Percentiles rank a stretch among this genome's conserved stretches.
Evolutionary conservation across 352 stramenopile genomes (phyloP).

Genomic region (Pythium graminicola): DNA sequence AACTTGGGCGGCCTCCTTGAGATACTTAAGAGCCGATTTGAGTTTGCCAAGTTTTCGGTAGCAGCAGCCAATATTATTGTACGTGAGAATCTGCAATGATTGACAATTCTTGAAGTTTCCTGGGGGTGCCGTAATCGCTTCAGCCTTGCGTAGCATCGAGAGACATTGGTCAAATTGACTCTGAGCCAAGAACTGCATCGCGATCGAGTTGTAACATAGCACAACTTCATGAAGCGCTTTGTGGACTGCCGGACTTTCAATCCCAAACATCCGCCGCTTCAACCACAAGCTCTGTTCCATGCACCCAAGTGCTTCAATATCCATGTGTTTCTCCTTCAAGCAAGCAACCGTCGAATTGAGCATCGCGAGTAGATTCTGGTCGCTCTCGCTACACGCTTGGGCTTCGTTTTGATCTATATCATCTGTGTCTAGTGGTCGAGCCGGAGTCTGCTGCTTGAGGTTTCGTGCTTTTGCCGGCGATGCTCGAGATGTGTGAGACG

Average conservation of each 20-base stretch:
- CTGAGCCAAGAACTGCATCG: slow-evolving; percentile 58
- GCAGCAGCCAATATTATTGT: slow-evolving; percentile 78
- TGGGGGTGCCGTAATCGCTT: slow-evolving; percentile 47
- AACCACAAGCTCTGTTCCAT: slow-evolving; percentile 72
- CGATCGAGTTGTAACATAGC: slow-evolving; percentile 65
- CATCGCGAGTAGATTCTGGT: slow-evolving; percentile 65
- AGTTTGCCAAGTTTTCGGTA: slow-evolving; percentile 74
- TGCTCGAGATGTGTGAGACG: slow-evolving; percentile 28
- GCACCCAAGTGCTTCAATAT: slow-evolving; percentile 65
- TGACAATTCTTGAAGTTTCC: slow-evolving; percentile 61
- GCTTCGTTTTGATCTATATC: not conserved
- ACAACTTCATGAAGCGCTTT: slow-evolving; percentile 56
- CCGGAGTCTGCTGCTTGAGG: not conserved
- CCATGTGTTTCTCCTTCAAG: slow-evolving; percentile 67
- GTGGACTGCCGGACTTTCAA: slow-evolving; percentile 48
- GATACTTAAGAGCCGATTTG: slow-evolving; percentile 65
- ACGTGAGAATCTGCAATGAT: slow-evolving; percentile 73
- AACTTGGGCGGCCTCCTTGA: slow-evolving; percentile 63
- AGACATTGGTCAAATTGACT: slow-evolving; percentile 62
- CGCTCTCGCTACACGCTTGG: slow-evolving; percentile 32
- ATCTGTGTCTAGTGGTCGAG: not conserved
- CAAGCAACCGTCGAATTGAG: slow-evolving; percentile 57
- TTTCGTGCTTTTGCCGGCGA: slow-evolving; percentile 20
- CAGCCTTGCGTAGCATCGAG: slow-evolving; percentile 62
- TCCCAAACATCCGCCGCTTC: slow-evolving; percentile 68